phyloP scores from a whole-genome alignment of 2,329 filamentous ascomycete species.

The Xylariaceae sp. region DNA sequence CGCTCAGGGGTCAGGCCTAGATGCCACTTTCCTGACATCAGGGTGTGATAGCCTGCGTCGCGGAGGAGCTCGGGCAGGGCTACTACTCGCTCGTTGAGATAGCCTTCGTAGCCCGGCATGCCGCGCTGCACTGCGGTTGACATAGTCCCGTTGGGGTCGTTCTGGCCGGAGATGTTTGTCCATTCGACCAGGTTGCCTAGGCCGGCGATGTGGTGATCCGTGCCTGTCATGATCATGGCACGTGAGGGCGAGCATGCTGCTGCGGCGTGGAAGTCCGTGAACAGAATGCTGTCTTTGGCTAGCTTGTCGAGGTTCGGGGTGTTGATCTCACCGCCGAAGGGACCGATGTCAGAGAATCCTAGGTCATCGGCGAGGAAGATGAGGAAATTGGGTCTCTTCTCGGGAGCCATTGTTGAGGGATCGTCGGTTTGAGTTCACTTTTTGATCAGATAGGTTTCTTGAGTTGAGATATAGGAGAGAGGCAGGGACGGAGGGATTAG shows the following conservation, averaged over 20 bases:
- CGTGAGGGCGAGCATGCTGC: conserved; percentile 61
- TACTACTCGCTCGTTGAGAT: conserved; percentile 56
- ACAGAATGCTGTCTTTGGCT: conserved; percentile 49
- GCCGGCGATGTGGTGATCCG: conserved; percentile 57
- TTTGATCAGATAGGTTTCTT: neutral
- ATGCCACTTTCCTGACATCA: conserved; percentile 63
- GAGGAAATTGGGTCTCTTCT: conserved; percentile 53
- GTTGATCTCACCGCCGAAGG: conserved; percentile 57
- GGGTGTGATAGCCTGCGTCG: conserved; percentile 55
- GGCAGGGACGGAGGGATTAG: neutral
- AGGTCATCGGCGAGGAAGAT: conserved; percentile 56
- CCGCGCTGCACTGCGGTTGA: conserved; percentile 45
- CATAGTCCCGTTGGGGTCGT: conserved; percentile 32
- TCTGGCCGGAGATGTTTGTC: conserved; percentile 35
- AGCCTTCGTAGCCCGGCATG: conserved; percentile 60
- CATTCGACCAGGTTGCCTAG: conserved; percentile 57
- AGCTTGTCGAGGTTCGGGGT: conserved; percentile 56
- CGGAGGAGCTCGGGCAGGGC: conserved; percentile 55
- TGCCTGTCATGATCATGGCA: conserved; percentile 64
- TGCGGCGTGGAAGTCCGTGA: conserved; percentile 62
- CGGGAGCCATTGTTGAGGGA: conserved; percentile 22
- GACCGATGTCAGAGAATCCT: conserved; percentile 56
- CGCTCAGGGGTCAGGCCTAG: conserved; percentile 55
- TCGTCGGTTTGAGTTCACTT: neutral
- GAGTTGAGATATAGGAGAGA: neutral